Base-by-base conservation (phyloP, 2,329 filamentous ascomycete genomes). In the Botryosphaeria dothidea region DNA sequence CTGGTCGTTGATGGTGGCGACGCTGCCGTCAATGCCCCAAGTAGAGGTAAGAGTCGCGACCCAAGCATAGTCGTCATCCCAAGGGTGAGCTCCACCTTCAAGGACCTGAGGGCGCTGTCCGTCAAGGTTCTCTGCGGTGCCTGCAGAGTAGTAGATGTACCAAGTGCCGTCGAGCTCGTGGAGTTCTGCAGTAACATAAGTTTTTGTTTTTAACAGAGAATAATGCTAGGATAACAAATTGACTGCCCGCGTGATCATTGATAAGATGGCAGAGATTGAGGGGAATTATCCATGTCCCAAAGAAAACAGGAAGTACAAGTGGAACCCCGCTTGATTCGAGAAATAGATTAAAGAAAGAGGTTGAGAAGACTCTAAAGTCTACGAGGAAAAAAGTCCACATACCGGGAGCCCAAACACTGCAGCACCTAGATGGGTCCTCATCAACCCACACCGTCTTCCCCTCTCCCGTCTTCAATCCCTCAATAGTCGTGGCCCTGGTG, bases 101-200 rank as follows among this genome's bases (percentile, higher is more conserved):
- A 87, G 76, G 17, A 84, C 85, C 63, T 87, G 81, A 4, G 80
- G 72, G 13, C 81, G 78, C 71, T 88, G 85, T 1, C 78, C 77
- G 43, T 81, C 81, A 1, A 86, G 73, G 66, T 84, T 78, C 3
- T 73, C 76, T 1, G 72, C 71, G n/a, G 76, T 76, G 0, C 84
- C 84, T 1, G 84, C 82, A 0, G 84, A 83, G 70, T 86, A 87
- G 73, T 87, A 87, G 36, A 87, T 80, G 65, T 84, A 86, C 84
- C 85, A 82, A 29, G 70, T 69, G 38, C 71, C 71, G 45, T 81
- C 78, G 6, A 86, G 17, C 17, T 65, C 31, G 17, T 65, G 62
- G 17, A 65, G 43, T 13, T 65, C 62, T 66, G 38, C 21, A 9
- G 13, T 13, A n/a, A 13, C 8, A 11, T 8, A 11, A 41, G 52